A percentile compares a stretch with the other conserved stretches of the same genome.
These are phyloP conservation scores for Emericellopsis cladophorae DNA, from an alignment of 2,329 filamentous ascomycete genomes.

Conservation along the genomic window DNA sequence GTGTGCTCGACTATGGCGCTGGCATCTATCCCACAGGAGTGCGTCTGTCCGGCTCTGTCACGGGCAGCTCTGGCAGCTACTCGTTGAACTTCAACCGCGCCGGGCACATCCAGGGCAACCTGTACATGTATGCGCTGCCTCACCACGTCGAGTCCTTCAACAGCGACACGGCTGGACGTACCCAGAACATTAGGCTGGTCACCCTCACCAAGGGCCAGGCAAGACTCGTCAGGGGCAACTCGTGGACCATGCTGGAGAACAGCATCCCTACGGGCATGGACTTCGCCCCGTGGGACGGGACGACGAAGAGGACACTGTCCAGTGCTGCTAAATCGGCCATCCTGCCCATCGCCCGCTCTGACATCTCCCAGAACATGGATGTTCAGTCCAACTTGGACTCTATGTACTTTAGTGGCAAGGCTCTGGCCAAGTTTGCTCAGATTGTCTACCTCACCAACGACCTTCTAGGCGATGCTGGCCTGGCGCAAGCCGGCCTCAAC, in stretches of 20 bases:
- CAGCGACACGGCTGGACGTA: conserved; percentile 32
- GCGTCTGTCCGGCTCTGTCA: conserved; percentile 46
- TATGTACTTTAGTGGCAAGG: conserved; percentile 89
- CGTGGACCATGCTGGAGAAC: conserved; percentile 67
- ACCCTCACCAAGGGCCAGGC: conserved; percentile 80
- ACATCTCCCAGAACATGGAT: conserved; percentile 67
- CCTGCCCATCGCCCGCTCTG: conserved; percentile 46
- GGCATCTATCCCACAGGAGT: conserved; percentile 51
- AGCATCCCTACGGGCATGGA: conserved; percentile 59
- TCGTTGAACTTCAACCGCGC: conserved; percentile 57
- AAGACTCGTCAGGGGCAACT: conserved; percentile 56
- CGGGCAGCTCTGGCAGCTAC: conserved; percentile 55
- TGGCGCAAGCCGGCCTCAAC: conserved; percentile 45
- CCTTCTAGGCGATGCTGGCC: conserved; percentile 42
- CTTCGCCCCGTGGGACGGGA: conserved; percentile 65
- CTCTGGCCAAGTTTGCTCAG: conserved; percentile 65
- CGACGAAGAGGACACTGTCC: conserved; percentile 1
- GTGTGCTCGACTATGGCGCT: conserved; percentile 61
- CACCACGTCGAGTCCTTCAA: conserved; percentile 76
- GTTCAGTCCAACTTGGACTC: conserved; percentile 64
- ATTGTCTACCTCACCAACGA: conserved; percentile 54
- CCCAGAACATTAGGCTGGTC: conserved; percentile 48
- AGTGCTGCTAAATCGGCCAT: conserved; percentile 25
- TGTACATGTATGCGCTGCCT: conserved; percentile 80
- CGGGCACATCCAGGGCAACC: conserved; percentile 46